Evolutionary conservation across 768 basidiomycete genomes (phyloP).

Genomic region (Tremella yokohamensis): DNA sequence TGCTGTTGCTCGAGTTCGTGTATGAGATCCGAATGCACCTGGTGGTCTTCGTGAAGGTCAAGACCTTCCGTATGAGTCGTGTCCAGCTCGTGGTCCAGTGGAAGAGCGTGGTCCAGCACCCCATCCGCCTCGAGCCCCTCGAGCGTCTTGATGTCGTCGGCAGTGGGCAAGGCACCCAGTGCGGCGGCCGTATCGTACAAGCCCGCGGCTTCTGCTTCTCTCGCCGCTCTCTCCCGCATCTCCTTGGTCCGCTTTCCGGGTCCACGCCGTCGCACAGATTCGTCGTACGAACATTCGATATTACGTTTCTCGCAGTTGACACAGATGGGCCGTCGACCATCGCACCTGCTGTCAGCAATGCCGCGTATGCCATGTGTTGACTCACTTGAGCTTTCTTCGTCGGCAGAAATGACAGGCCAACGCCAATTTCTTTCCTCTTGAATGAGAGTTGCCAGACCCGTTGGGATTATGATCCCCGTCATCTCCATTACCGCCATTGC

Average conservation of each 20-base stretch:
- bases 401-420: conserved; percentile 53
- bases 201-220: conserved; percentile 36
- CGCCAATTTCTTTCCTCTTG: conserved; percentile 28
- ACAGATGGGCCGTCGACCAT: conserved; percentile 47
- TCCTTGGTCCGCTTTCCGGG: conserved; percentile 52
- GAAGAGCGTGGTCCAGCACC: no score
- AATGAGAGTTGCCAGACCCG: background rate
- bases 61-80: no score
- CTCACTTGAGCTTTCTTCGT: conserved; percentile 51
- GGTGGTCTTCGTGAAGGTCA: no score
- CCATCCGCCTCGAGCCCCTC: no score
- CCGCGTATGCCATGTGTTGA: conserved; percentile 6
- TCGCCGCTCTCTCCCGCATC: conserved; percentile 29
- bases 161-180: background rate
- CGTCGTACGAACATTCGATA: conserved; percentile 49
- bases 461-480: conserved; percentile 12
- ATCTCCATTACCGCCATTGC: conserved; percentile 9
- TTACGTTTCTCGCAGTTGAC: conserved; percentile 47
- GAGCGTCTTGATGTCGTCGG: no score
- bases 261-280: conserved; percentile 48
- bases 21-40: no score
- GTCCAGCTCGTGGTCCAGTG: no score
- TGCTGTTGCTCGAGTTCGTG: no score
- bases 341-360: conserved; percentile 42
- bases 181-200: conserved; percentile 9